Percentiles rank a stretch among this genome's conserved stretches.
These are phyloP conservation scores for Omphalotus olearius DNA, from an alignment of 1,284 basidiomycete genomes.

Conservation along the genomic window DNA sequence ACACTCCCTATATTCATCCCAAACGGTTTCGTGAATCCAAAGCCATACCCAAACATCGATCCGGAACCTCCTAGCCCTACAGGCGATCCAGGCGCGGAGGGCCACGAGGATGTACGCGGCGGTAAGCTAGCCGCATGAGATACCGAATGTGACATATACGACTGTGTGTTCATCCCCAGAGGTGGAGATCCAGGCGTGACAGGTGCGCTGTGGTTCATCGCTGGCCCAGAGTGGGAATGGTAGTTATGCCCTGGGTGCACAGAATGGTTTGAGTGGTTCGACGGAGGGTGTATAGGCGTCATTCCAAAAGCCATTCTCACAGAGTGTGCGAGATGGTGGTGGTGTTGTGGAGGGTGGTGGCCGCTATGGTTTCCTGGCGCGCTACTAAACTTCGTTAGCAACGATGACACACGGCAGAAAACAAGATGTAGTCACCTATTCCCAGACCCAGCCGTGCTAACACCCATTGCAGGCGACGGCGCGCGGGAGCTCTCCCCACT, in stretches of 20 bases:
- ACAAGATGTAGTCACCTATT: not conserved
- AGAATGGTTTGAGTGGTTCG: too few relatives aligned
- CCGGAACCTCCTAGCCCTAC: not conserved
- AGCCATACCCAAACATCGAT: not conserved
- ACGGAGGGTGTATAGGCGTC: constrained; percentile 67
- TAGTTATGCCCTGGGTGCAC: too few relatives aligned
- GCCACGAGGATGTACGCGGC: not conserved
- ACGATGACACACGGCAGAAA: too few relatives aligned
- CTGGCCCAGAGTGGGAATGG: too few relatives aligned
- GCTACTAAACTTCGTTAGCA: too few relatives aligned
- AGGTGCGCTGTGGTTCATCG: too few relatives aligned
- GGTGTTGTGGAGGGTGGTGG: constrained; percentile 23
- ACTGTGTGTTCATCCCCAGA: too few relatives aligned
- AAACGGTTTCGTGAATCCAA: constrained; percentile 15
- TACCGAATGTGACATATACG: too few relatives aligned
- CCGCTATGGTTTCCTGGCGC: not conserved
- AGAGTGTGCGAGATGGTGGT: constrained; percentile 72
- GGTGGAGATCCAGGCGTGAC: too few relatives aligned
- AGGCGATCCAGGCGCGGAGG: not conserved
- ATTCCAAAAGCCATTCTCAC: constrained; percentile 85
- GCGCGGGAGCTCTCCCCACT: constrained; percentile 47
- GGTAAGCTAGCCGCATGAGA: not conserved
- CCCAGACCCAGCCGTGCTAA: not conserved
- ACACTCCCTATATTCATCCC: constrained; percentile 21
- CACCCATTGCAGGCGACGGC: constrained; percentile 39